A percentile compares a stretch with the other conserved stretches of the same genome.
Conservation (phyloP, 805 yeast species). For the Cyberlindnera meyerae region DNA sequence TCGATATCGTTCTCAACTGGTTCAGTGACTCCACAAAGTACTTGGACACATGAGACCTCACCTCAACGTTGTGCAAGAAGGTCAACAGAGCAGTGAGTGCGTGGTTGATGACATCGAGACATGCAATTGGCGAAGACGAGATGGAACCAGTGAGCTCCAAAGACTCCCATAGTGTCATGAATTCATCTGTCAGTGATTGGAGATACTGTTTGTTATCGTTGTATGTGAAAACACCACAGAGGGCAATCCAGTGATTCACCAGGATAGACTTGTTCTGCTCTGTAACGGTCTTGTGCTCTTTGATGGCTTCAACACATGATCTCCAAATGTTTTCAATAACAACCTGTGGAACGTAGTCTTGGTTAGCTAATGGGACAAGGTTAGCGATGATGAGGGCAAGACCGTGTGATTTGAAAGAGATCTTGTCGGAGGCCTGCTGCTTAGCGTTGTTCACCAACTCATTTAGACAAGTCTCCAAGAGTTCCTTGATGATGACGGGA, state of each 20-base stretch:
- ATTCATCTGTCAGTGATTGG: slow-evolving; percentile 50
- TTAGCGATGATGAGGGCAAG: slow-evolving; percentile 35
- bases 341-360: slow-evolving; percentile 41
- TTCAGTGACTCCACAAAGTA: slow-evolving; percentile 37
- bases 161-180: slow-evolving; percentile 60
- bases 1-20: slow-evolving; percentile 11
- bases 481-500: slow-evolving; percentile 33
- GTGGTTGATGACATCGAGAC: slow-evolving; percentile 50
- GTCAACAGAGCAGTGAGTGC: slow-evolving; percentile 54
- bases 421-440: slow-evolving; percentile 20
- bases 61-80: slow-evolving; percentile 39
- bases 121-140: slow-evolving; percentile 19
- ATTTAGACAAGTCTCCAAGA: slow-evolving; percentile 31
- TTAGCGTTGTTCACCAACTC: slow-evolving; percentile 33
- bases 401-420: slow-evolving; percentile 34
- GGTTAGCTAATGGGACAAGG: slow-evolving; percentile 30
- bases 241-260: slow-evolving; percentile 54
- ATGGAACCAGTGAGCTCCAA: slow-evolving; percentile 24
- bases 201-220: slow-evolving; percentile 48
- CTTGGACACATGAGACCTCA: slow-evolving; percentile 42
- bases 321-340: slow-evolving; percentile 40
- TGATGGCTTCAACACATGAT: slow-evolving; percentile 33
- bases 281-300: slow-evolving; percentile 32
- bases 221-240: slow-evolving; percentile 60
- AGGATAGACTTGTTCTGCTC: slow-evolving; percentile 32